phyloP scores from a whole-genome alignment of 1,284 basidiomycete species.

The Moesziomyces sp. region DNA sequence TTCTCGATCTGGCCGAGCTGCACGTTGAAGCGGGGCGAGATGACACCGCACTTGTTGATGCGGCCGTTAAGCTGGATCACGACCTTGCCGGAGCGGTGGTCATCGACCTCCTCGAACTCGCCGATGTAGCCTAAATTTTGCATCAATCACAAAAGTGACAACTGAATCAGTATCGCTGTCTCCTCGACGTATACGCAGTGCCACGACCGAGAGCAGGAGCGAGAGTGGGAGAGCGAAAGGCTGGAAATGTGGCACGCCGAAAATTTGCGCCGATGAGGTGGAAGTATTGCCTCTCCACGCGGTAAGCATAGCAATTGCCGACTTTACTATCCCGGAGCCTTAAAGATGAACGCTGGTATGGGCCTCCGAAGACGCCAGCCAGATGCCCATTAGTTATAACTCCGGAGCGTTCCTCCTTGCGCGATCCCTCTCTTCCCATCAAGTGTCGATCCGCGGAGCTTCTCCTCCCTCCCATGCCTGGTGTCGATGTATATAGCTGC shows the following conservation, averaged over 20 bases:
- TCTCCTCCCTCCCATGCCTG: too few relatives aligned
- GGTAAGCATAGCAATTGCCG: constrained; percentile 53
- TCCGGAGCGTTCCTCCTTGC: constrained; percentile 34
- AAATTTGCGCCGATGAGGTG: constrained; percentile 50
- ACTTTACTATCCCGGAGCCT: constrained; percentile 64
- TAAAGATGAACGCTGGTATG: constrained; percentile 64
- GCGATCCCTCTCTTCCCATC: too few relatives aligned
- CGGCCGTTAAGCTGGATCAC: constrained; percentile 98
- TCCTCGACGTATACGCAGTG: constrained; percentile 1
- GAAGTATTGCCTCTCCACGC: constrained; percentile 26
- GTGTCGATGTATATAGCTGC: neutral
- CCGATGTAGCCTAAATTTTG: constrained; percentile 87
- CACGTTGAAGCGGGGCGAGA: constrained; percentile 98
- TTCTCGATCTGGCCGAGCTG: constrained; percentile 90
- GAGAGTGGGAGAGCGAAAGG: neutral
- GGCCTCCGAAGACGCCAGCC: constrained; percentile 30
- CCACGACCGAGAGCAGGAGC: neutral
- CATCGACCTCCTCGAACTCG: constrained; percentile 99
- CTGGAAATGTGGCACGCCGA: constrained; percentile 47
- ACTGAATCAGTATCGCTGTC: constrained; percentile 1
- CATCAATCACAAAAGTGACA: neutral
- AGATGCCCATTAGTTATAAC: constrained; percentile 67
- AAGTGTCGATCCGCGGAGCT: too few relatives aligned
- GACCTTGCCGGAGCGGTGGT: constrained; percentile 98
- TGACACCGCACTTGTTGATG: constrained; percentile 96